Conservation (phyloP, 2,329 filamentous ascomycete species). For the Didymella lethalis region DNA sequence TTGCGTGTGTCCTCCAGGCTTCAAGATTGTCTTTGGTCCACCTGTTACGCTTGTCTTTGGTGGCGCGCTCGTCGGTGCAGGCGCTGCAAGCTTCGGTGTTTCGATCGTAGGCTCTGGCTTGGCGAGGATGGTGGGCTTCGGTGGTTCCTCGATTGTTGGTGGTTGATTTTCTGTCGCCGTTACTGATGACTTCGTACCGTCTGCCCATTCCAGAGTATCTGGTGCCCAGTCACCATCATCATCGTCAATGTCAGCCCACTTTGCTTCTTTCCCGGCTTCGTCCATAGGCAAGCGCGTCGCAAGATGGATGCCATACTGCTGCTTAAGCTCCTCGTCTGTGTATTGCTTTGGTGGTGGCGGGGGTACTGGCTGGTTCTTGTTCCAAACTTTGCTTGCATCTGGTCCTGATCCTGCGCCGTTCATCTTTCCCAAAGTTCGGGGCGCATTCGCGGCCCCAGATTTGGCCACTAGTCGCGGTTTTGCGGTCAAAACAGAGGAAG, state of each 20-base stretch:
- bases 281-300: conserved; percentile 80
- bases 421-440: conserved; percentile 62
- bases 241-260: conserved; percentile 90
- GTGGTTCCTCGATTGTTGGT: conserved; percentile 40
- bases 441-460: conserved; percentile 66
- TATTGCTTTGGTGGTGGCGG: conserved; percentile 79
- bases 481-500: conserved; percentile 61
- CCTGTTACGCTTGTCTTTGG: conserved; percentile 49
- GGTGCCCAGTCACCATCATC: conserved; percentile 89
- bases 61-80: conserved; percentile 31
- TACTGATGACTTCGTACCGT: conserved; percentile 82
- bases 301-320: conserved; percentile 86
- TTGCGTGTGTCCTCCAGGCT: conserved; percentile 54
- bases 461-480: conserved; percentile 80
- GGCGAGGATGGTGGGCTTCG: conserved; percentile 20
- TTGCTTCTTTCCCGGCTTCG: conserved; percentile 75
- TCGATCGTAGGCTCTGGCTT: conserved; percentile 47
- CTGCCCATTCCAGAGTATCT: conserved; percentile 85
- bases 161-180: conserved; percentile 61
- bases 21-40: conserved; percentile 59
- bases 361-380: conserved; percentile 82
- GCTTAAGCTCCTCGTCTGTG: conserved; percentile 83
- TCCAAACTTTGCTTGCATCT: conserved; percentile 81
- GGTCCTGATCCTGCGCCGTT: conserved; percentile 68
- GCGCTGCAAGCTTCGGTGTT: conserved; percentile 45